Percentiles rank a stretch among this genome's conserved stretches.
Evolutionary conservation across 2,329 filamentous ascomycete genomes (phyloP).

Genomic region (Ascochyta clinopodiicola): DNA sequence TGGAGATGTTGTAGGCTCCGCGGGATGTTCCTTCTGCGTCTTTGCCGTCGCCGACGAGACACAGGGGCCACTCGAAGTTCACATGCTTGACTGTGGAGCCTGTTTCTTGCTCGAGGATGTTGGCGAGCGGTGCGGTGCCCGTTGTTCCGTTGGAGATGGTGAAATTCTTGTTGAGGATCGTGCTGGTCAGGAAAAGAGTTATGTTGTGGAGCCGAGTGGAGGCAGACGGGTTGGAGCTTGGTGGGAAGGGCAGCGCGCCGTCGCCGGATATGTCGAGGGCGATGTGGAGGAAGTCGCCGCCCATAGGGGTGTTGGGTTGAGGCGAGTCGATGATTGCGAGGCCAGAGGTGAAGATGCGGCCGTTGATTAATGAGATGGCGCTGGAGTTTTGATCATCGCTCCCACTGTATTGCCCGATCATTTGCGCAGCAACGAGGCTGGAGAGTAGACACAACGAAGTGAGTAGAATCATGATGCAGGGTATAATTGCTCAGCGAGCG

Average conservation of each 20-base stretch:
- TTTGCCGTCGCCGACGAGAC: slow-evolving; percentile 67
- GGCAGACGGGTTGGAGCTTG: slow-evolving; percentile 58
- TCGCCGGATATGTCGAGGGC: slow-evolving; percentile 72
- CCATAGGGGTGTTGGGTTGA: slow-evolving; percentile 48
- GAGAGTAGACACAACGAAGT: slow-evolving; percentile 29
- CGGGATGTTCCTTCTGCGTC: slow-evolving; percentile 56
- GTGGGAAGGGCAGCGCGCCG: slow-evolving; percentile 67
- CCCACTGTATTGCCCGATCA: slow-evolving; percentile 34
- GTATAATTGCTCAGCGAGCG: not conserved
- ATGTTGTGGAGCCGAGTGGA: slow-evolving; percentile 68
- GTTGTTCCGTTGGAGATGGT: slow-evolving; percentile 70
- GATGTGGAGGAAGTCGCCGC: slow-evolving; percentile 62
- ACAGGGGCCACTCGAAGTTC: slow-evolving; percentile 75
- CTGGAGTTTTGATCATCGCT: slow-evolving; percentile 31
- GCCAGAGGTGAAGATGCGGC: slow-evolving; percentile 73
- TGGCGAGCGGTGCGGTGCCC: slow-evolving; percentile 59
- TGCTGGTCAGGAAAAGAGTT: slow-evolving; percentile 71
- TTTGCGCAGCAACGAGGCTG: slow-evolving; percentile 31
- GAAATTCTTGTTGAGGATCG: slow-evolving; percentile 68
- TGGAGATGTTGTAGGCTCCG: slow-evolving; percentile 73
- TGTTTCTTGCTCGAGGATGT: slow-evolving; percentile 69
- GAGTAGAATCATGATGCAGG: slow-evolving; percentile 23
- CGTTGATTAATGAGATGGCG: slow-evolving; percentile 65
- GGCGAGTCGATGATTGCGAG: slow-evolving; percentile 69
- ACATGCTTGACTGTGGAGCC: slow-evolving; percentile 76